Conservation (phyloP, 2,329 filamentous ascomycete species). For the Aspergillus sclerotialis region DNA sequence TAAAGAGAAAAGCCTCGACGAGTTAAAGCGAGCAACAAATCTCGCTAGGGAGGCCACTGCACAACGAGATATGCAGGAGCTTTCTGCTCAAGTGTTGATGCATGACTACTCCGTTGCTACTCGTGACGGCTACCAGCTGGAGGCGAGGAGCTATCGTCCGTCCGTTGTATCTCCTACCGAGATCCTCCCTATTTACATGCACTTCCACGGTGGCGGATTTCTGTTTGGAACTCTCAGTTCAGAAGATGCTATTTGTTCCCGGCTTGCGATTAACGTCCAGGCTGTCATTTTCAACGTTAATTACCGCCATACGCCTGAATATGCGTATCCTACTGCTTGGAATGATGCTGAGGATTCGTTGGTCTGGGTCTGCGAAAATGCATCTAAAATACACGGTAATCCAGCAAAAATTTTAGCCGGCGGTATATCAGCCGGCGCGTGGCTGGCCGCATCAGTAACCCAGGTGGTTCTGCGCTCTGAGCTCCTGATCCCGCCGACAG, state of each 20-base stretch:
- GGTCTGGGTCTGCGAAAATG: constrained; percentile 46
- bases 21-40: constrained; percentile 23
- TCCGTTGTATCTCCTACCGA: constrained; percentile 17
- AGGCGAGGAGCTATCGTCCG: constrained; percentile 44
- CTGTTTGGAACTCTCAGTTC: constrained; percentile 47
- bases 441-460: constrained; percentile 38
- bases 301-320: constrained; percentile 54
- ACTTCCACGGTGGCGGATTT: constrained; percentile 52
- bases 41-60: constrained; percentile 26
- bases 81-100: constrained; percentile 24
- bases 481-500: no score
- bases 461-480: no score
- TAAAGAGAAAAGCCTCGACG: constrained; percentile 12
- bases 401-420: constrained; percentile 37
- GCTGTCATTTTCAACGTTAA: constrained; percentile 49
- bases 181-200: constrained; percentile 44
- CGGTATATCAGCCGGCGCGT: constrained; percentile 44
- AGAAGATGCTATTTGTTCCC: constrained; percentile 48
- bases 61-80: constrained; percentile 21
- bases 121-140: constrained; percentile 40
- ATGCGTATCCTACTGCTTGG: constrained; percentile 47
- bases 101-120: constrained; percentile 34
- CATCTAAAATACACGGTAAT: constrained; percentile 34
- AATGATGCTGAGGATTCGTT: constrained; percentile 49
- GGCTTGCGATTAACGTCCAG: constrained; percentile 34